phyloP scores from a whole-genome alignment of 768 basidiomycete genomes.

The Lentinus brumalis region DNA sequence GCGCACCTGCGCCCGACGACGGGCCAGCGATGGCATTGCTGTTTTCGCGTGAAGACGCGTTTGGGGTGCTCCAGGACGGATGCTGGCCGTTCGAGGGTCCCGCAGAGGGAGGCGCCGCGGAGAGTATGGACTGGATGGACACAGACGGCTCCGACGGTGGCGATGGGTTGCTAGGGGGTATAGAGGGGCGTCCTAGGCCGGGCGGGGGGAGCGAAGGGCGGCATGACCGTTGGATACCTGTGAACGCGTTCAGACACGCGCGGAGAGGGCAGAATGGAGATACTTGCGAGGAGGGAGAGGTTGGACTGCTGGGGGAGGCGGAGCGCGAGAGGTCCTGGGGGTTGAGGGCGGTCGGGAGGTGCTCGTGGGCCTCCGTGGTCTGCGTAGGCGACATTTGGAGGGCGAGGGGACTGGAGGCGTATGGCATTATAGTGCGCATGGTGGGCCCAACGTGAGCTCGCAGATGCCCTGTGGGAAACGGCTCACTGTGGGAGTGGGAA shows the following conservation, averaged over 20 bases:
- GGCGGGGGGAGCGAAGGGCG: conserved; percentile 34
- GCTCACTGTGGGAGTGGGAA: conserved; percentile 46
- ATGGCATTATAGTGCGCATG: conserved; percentile 27
- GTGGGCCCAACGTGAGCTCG: conserved; percentile 16
- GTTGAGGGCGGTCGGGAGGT: conserved; percentile 40
- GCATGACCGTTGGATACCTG: conserved; percentile 35
- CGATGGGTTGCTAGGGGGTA: conserved; percentile 1
- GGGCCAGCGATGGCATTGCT: conserved; percentile 8
- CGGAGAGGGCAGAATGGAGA: conserved; percentile 29
- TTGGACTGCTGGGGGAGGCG: conserved; percentile 43
- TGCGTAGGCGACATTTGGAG: conserved; percentile 43
- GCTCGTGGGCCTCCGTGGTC: conserved; percentile 32
- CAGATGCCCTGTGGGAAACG: conserved; percentile 47
- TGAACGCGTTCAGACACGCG: conserved; percentile 36
- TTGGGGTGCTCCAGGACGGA: conserved; percentile 4
- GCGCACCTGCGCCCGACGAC: background rate
- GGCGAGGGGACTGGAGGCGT: conserved; percentile 43
- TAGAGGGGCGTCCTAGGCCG: conserved; percentile 1
- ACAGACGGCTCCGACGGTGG: conserved; percentile 11
- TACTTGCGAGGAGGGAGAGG: conserved; percentile 41
- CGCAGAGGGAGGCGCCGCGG: conserved; percentile 6
- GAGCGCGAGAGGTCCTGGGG: conserved; percentile 54
- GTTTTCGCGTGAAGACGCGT: conserved; percentile 17
- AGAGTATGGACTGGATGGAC: conserved; percentile 17
- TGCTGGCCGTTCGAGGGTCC: conserved; percentile 9